Percentiles rank a stretch among this genome's conserved stretches.
phyloP scores from a whole-genome alignment of 2,329 filamentous ascomycete species.

The Trichoderma sp. region DNA sequence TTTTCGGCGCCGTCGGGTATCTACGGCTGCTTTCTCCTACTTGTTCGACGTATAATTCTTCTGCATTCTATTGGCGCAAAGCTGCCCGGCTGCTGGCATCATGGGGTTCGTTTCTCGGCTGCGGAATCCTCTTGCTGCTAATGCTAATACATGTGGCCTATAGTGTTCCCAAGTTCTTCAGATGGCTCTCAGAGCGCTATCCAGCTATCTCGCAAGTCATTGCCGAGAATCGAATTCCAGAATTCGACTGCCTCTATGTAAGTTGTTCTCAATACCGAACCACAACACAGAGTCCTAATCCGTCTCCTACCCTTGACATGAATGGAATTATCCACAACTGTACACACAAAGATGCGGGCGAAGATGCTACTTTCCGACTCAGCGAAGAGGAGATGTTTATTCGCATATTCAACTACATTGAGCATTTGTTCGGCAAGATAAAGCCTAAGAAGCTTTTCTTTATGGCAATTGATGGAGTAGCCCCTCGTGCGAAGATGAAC shows the following conservation, averaged over 20 bases:
- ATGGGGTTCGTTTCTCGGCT: constrained; percentile 34
- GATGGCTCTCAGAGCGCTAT: constrained; percentile 99
- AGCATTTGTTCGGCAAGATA: constrained; percentile 97
- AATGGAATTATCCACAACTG: constrained; percentile 99
- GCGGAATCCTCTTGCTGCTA: background rate
- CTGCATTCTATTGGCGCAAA: background rate
- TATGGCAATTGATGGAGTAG: constrained; percentile 98
- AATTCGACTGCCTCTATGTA: constrained; percentile 96
- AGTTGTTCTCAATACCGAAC: constrained; percentile 31
- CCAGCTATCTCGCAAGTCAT: constrained; percentile 98
- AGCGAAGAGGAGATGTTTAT: constrained; percentile 99
- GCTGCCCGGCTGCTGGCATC: constrained; percentile 8
- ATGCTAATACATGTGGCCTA: constrained; percentile 23
- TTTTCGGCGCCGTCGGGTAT: background rate
- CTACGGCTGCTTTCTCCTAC: background rate
- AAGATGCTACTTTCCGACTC: constrained; percentile 87
- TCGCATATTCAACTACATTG: constrained; percentile 99
- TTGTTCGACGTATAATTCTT: background rate
- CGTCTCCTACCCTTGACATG: constrained; percentile 69
- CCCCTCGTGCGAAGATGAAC: constrained; percentile 98
- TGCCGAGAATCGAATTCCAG: constrained; percentile 96
- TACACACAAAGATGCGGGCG: constrained; percentile 88
- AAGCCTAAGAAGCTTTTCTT: constrained; percentile 98
- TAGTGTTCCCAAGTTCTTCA: constrained; percentile 85
- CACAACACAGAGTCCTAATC: background rate